Base-by-base conservation (phyloP, 768 basidiomycete species). In the Collybiopsis luxurians region DNA sequence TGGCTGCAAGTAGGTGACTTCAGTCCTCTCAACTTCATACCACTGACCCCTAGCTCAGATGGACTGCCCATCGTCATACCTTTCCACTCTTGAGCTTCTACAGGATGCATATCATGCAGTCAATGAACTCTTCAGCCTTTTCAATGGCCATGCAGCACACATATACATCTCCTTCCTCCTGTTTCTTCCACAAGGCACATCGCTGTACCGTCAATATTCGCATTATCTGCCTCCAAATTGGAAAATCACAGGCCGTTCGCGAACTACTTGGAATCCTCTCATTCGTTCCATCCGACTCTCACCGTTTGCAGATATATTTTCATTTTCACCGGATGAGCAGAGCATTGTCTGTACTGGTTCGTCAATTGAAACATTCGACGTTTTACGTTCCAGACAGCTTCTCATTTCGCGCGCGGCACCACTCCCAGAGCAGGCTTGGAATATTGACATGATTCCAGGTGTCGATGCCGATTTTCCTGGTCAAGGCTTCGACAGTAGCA, bases 111-210 rank as follows among this genome's bases (percentile, higher is more conserved):
- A 51, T 13, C 50, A 51, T 51, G 50, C 50, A 24, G 50, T 36
- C 21, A 51, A 51, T 39, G 50, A 51, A 2, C 38, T 39, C 12
- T 51, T 38, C n/a, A 31, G 34, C 10, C 23, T 51, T 15, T 9
- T 51, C 17, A 31, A 21, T 3, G 36, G 4, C 31, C 26, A 19
- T 24, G 50, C 34, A 27, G 10, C 12, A 34, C 50, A 51, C 24
- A 38, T 51, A 51, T 51, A 51, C n/a, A 5, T 40, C 10, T 27
- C 56, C 12, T 48, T 50, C n/a, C 38, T 57, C 2, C 38, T 48
- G 31, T 40, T 51, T 21, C 31, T 51, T 15, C 49, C 40, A 17
- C 55, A 56, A 40, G 36, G 38, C 4, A 51, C 50, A 3, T 38
- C 4, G 10, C 12, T 51, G 2, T 51, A 39, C 38, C 50, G 36